Conservation (phyloP, 768 basidiomycete species). For the Phanerochaete sordida region DNA sequence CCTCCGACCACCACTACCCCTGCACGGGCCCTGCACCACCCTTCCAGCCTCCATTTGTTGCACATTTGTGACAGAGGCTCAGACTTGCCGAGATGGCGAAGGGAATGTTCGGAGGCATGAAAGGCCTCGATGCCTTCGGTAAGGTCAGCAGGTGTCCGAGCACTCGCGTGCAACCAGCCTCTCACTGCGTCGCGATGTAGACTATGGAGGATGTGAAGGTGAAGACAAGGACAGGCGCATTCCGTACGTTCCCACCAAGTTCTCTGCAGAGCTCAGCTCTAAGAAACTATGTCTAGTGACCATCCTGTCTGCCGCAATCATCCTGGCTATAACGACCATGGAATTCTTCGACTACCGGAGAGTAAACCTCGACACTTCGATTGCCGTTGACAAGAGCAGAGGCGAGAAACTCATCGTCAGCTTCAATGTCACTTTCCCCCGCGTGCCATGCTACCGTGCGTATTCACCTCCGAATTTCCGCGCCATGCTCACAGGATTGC, state of each 20-base stretch:
- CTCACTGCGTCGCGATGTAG: conserved; percentile 36
- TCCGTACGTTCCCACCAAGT: conserved; percentile 50
- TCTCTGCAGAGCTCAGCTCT: neutral
- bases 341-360: conserved; percentile 96
- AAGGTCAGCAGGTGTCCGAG: conserved; percentile 58
- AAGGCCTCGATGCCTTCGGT: conserved; percentile 97
- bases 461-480: conserved; percentile 13
- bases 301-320: conserved; percentile 86
- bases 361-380: conserved; percentile 83
- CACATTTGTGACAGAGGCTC: conserved; percentile 9
- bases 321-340: conserved; percentile 85
- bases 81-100: conserved; percentile 56
- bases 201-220: conserved; percentile 99
- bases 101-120: conserved; percentile 71
- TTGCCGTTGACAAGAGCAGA: conserved; percentile 91
- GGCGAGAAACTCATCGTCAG: conserved; percentile 92
- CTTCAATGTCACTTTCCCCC: conserved; percentile 91
- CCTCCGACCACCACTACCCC: neutral
- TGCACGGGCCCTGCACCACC: neutral
- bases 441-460: conserved; percentile 96
- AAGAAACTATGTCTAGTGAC: conserved; percentile 60
- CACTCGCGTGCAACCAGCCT: neutral
- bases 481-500: conserved; percentile 4
- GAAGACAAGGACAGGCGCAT: conserved; percentile 91
- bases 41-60: conserved; percentile 10